These are phyloP conservation scores for Leucogyrophana mollusca DNA, from an alignment of 768 basidiomycete genomes.

Conservation along the genomic window DNA sequence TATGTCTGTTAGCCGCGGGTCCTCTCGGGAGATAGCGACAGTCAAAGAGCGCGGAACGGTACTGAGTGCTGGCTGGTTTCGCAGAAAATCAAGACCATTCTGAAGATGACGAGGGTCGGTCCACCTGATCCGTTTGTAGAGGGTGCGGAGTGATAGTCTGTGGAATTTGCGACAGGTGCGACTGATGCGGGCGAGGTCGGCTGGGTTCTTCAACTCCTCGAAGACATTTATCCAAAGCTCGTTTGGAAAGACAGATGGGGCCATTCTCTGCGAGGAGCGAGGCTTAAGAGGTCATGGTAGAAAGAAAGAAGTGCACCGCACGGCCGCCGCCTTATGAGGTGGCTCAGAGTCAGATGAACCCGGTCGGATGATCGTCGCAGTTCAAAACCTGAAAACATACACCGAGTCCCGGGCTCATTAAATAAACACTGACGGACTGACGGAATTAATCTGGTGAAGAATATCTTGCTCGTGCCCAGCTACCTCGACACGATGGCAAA, in stretches of 20 bases:
- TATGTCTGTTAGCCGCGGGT: slow-evolving; percentile 13
- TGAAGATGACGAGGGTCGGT: slow-evolving; percentile 24
- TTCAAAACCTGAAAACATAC: too few relatives aligned
- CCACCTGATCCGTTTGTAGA: slow-evolving; percentile 37
- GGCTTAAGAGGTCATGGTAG: slow-evolving; percentile 10
- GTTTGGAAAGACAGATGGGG: too few relatives aligned
- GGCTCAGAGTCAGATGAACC: too few relatives aligned
- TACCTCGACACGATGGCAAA: slow-evolving; percentile 51
- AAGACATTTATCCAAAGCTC: slow-evolving; percentile 41
- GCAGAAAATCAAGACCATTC: slow-evolving; percentile 18
- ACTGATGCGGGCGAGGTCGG: slow-evolving; percentile 32
- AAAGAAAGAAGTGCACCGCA: too few relatives aligned
- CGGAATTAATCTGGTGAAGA: too few relatives aligned
- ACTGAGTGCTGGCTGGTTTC: slow-evolving; percentile 4
- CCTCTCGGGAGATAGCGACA: slow-evolving; percentile 23
- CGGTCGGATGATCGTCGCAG: too few relatives aligned
- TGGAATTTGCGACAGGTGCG: slow-evolving; percentile 30
- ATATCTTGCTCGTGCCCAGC: too few relatives aligned
- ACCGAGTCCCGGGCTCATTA: too few relatives aligned
- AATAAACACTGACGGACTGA: too few relatives aligned
- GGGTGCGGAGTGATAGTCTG: slow-evolving; percentile 23
- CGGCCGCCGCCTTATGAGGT: too few relatives aligned
- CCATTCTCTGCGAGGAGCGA: too few relatives aligned
- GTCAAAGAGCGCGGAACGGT: slow-evolving; percentile 20
- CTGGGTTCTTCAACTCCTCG: slow-evolving; percentile 27